These are phyloP conservation scores for Lotmaria passim DNA, from an alignment of 208 protist genomes.

Conservation along the genomic window DNA sequence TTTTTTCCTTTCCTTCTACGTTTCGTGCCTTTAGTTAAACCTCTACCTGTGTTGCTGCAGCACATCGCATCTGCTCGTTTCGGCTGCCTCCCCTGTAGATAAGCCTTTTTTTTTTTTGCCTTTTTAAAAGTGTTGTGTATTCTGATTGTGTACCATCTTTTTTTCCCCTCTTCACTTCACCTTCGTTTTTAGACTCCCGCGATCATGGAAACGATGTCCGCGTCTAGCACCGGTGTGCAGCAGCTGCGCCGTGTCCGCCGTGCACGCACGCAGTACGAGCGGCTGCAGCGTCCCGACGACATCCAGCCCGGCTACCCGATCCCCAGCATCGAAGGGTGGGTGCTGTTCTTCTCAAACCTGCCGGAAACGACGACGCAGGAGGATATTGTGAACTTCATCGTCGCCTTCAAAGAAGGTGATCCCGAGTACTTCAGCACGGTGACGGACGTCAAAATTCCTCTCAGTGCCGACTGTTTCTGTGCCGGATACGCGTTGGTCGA, in stretches of 20 bases:
- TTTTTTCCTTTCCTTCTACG: background rate
- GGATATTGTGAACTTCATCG: conserved; percentile 71
- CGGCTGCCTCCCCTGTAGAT: too few species aligned
- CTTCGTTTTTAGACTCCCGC: background rate
- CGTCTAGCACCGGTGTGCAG: conserved; percentile 33
- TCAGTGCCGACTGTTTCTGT: conserved; percentile 74
- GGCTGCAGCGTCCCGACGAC: conserved; percentile 65
- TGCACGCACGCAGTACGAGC: conserved; percentile 73
- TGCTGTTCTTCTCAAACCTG: conserved; percentile 75
- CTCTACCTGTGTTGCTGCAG: too few species aligned
- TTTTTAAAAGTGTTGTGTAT: too few species aligned
- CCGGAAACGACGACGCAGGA: conserved; percentile 63
- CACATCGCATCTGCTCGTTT: too few species aligned
- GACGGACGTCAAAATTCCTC: conserved; percentile 66
- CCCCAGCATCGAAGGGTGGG: conserved; percentile 88
- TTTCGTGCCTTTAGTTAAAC: too few species aligned
- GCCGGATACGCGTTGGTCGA: conserved; percentile 84
- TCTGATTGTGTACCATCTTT: background rate
- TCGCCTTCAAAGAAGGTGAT: conserved; percentile 49
- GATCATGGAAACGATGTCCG: conserved; percentile 24
- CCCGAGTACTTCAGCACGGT: conserved; percentile 70
- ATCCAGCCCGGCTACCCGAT: conserved; percentile 64
- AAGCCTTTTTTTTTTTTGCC: too few species aligned
- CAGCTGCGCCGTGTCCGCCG: conserved; percentile 72
- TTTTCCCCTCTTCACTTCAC: background rate